Percentiles rank a stretch among this genome's conserved stretches.
phyloP scores from a whole-genome alignment of 805 yeast species.

The Lachancea dasiensis region DNA sequence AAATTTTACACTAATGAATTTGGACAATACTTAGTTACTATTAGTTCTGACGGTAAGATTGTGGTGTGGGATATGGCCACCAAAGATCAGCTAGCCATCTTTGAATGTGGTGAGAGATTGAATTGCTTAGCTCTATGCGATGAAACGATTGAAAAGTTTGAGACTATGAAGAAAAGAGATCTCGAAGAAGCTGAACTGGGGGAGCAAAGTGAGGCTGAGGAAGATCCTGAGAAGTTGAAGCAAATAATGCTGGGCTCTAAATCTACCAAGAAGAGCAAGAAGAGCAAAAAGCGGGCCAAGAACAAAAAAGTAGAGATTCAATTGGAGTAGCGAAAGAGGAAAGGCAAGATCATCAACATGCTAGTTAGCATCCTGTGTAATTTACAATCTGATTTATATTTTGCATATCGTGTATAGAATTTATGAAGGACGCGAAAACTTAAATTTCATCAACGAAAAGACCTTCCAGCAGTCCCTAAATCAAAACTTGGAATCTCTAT shows the following conservation, averaged over 20 bases:
- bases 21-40: constrained; percentile 56
- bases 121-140: constrained; percentile 76
- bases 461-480: constrained; percentile 6
- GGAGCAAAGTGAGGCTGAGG: constrained; percentile 69
- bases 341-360: not conserved
- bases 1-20: constrained; percentile 42
- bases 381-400: constrained; percentile 1
- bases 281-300: constrained; percentile 37
- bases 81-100: constrained; percentile 82
- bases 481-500: constrained; percentile 40
- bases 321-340: constrained; percentile 50
- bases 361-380: constrained; percentile 3
- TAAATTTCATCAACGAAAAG: too few relatives aligned
- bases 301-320: constrained; percentile 48
- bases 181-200: constrained; percentile 48
- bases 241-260: constrained; percentile 48
- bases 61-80: constrained; percentile 77
- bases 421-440: too few relatives aligned
- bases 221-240: constrained; percentile 62
- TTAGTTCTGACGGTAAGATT: constrained; percentile 89
- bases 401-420: constrained; percentile 1
- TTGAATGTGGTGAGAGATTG: constrained; percentile 83
- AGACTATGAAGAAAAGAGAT: constrained; percentile 59
- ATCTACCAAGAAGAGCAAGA: constrained; percentile 31
- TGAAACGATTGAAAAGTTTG: constrained; percentile 70